These are phyloP conservation scores for Elasticomyces elasticus DNA, from an alignment of 495 filamentous ascomycete genomes.

Conservation along the genomic window DNA sequence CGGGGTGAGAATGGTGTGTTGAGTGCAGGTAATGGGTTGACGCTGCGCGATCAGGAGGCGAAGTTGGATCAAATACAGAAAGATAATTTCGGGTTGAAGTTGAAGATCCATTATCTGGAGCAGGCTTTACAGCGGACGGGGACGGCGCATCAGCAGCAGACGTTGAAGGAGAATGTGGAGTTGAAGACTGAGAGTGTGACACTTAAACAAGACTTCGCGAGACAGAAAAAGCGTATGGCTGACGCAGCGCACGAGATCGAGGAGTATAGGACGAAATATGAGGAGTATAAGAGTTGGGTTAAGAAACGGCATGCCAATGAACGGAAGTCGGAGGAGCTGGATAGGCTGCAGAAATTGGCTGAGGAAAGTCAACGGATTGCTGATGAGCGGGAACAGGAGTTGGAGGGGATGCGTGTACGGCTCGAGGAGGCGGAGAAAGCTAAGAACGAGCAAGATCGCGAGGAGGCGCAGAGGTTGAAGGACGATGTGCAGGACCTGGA, in stretches of 20 bases:
- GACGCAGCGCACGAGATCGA: constrained; percentile 75
- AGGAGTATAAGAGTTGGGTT: constrained; percentile 67
- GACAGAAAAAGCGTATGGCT: constrained; percentile 68
- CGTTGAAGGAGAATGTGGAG: constrained; percentile 88
- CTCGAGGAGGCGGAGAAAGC: constrained; percentile 31
- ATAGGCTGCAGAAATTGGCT: constrained; percentile 36
- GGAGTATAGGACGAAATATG: constrained; percentile 62
- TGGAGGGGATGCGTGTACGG: constrained; percentile 23
- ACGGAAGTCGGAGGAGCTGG: constrained; percentile 49
- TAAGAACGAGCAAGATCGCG: constrained; percentile 24
- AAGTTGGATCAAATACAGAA: constrained; percentile 92
- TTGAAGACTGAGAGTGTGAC: constrained; percentile 83
- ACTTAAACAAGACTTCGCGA: constrained; percentile 73
- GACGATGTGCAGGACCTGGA: constrained; percentile 62
- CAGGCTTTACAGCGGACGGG: constrained; percentile 73
- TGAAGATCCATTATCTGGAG: constrained; percentile 73
- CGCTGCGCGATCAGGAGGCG: constrained; percentile 86
- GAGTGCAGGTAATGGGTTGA: constrained; percentile 74
- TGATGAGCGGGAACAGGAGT: constrained; percentile 34
- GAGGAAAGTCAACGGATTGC: constrained; percentile 28
- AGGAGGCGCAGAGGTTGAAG: constrained; percentile 52
- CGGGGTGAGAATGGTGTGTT: constrained; percentile 54
- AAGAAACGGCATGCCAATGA: constrained; percentile 63
- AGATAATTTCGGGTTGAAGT: constrained; percentile 69
- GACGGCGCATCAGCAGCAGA: constrained; percentile 73